These are phyloP conservation scores for Lachancea kluyveri DNA, from an alignment of 805 yeast genomes.

Conservation along the genomic window DNA sequence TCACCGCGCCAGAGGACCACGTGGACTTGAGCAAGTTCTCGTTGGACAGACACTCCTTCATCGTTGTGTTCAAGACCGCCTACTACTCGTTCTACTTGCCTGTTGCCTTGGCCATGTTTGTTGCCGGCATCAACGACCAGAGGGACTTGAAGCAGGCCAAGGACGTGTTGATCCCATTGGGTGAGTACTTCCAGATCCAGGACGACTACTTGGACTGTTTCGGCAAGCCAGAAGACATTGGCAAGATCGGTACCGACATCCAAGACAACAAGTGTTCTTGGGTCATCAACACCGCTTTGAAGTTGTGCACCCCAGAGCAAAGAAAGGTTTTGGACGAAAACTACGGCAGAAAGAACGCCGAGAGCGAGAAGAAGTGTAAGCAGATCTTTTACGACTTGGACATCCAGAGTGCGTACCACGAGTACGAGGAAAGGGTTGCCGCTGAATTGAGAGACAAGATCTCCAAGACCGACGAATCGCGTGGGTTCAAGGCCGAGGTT, in stretches of 20 bases:
- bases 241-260: conserved; percentile 97
- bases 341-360: conserved; percentile 80
- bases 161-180: conserved; percentile 86
- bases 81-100: conserved; percentile 96
- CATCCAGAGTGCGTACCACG: conserved; percentile 61
- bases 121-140: conserved; percentile 70
- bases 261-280: conserved; percentile 98
- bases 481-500: conserved; percentile 91
- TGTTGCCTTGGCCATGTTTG: conserved; percentile 92
- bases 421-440: conserved; percentile 79
- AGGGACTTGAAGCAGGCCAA: conserved; percentile 81
- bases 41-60: conserved; percentile 84
- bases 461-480: conserved; percentile 71
- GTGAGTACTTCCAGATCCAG: conserved; percentile 98
- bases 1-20: conserved; percentile 94
- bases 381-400: conserved; percentile 67
- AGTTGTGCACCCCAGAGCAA: conserved; percentile 72
- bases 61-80: conserved; percentile 95
- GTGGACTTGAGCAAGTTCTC: conserved; percentile 87
- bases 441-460: conserved; percentile 58
- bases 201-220: conserved; percentile 96
- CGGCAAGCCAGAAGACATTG: conserved; percentile 95
- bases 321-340: conserved; percentile 76
- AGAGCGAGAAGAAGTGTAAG: conserved; percentile 63
- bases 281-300: conserved; percentile 90